A percentile compares a stretch with the other conserved stretches of the same genome.
Evolutionary conservation across 306 rosid species (phyloP).

Genomic region (Delonix regia): DNA sequence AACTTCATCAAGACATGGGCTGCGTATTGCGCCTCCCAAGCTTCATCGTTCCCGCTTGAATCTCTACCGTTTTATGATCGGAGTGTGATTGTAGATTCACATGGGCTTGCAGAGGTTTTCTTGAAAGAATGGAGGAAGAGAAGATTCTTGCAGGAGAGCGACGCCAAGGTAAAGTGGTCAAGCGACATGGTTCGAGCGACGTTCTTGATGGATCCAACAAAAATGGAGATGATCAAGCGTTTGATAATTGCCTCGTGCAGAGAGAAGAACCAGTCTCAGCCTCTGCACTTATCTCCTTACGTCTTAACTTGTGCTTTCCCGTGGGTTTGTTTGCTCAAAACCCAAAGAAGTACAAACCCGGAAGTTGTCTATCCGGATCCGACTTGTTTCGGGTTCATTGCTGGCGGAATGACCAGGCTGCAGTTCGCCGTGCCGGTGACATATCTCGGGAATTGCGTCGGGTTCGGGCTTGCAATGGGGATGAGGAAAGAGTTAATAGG

Average conservation of each 20-base stretch:
- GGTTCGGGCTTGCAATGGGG: slow-evolving; percentile 43
- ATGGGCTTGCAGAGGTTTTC: slow-evolving; percentile 41
- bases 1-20: slow-evolving; percentile 62
- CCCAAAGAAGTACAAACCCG: slow-evolving; percentile 2
- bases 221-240: slow-evolving; percentile 42
- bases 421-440: slow-evolving; percentile 21
- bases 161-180: neutral
- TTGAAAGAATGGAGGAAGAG: slow-evolving; percentile 49
- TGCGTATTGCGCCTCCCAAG: slow-evolving; percentile 12
- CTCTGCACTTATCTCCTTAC: slow-evolving; percentile 47
- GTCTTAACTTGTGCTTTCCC: slow-evolving; percentile 49
- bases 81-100: slow-evolving; percentile 39
- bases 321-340: slow-evolving; percentile 54
- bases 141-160: neutral
- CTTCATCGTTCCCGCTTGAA: neutral
- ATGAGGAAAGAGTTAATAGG: slow-evolving; percentile 34
- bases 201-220: slow-evolving; percentile 24
- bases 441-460: slow-evolving; percentile 53
- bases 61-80: slow-evolving; percentile 39
- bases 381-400: slow-evolving; percentile 51
- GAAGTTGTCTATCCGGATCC: neutral
- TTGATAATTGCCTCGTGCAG: slow-evolving; percentile 37
- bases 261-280: slow-evolving; percentile 22
- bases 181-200: slow-evolving; percentile 42
- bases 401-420: slow-evolving; percentile 55